Base-by-base conservation (phyloP, 208 protist genomes). In the Acanthamoeba quina region DNA sequence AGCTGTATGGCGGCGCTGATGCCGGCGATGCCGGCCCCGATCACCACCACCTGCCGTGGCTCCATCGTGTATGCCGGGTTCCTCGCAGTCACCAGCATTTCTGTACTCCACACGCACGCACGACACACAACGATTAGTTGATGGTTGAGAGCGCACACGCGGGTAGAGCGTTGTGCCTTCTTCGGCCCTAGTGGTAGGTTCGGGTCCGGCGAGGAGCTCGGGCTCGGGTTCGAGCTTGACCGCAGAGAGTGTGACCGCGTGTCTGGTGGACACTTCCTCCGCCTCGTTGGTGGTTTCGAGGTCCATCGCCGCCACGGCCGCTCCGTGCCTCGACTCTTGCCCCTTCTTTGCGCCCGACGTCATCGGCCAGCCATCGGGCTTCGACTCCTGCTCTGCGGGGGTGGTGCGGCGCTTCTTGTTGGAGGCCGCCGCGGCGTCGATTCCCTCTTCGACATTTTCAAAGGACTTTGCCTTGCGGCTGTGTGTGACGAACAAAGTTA, bases 1-100 rank as follows among this genome's bases (percentile, higher is more conserved):
- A 95, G 78, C 60, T 91, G 54, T n/a, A 68, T 29, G 58, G 90
- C 74, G 0, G 94, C 88, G 68, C 31, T 62, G 52, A 95, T 26
- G 41, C 94, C 94, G 24, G 94, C 70, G 21, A 94, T 56, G 37
- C 94, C 94, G 10, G 74, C 94, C 13, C 94, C 94, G 49, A 95
- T 26, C 29, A 95, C 31, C 5, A 95, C 31, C 26, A 94, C 80
- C 26, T 52, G 72, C 17, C 44, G 72, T 19, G 72, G 72, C 41
- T 80, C 37, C 24, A 11, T 29, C 7, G 37, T 80, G 17, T 80
- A 44, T 10, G 21, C 9, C 24, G 29, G 34, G 24, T 44, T 44
- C n/a, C 29, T 31, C n/a, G 29, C 11, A 11, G 64, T 70, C 3
- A 37, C 64, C 7, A 29, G 64, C n/a, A 70, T 1, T 21, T 70